Evolutionary conservation across 495 filamentous ascomycete genomes (phyloP), one percentile per base, ranked within the genome.

Genomic region (Xylona heveae): DNA sequence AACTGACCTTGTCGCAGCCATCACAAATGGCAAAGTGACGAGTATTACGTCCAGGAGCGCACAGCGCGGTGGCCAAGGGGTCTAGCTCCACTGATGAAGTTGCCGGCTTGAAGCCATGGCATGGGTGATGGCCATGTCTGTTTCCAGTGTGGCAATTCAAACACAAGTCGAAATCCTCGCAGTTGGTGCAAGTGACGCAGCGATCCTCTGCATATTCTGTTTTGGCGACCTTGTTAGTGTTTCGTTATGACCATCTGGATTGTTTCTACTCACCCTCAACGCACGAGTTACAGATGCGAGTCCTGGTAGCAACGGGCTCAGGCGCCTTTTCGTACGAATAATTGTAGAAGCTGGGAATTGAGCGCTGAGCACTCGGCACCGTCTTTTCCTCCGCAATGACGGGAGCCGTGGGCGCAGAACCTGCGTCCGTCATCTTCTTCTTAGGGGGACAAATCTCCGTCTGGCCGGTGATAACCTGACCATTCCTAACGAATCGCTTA

Each of bases 151-250:
- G 77, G 55, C 88, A 99, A 19, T 54, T 49, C 34, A 79, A 61
- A 64, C 88, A 99, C 19, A 99, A 68, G 44, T 95, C 85, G 48
- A 68, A 95, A 52, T 95, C 85, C 3, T 78, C 73, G 48, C 88
- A 99, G 25, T 61, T 57, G 6, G 57, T 64, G 63, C 88, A 99
- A 36, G 78, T 79, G 35, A 94, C 71, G 47, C 94, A 82, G 30
- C 78, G 64, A 18, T 59, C 55, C 48, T 84, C 81, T 25, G 71
- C 64, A 17, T 78, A 57, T 39, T 84, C 78, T 74, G 47, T 30
- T 33, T 19, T 8, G 28, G 28, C 9, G 3, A 17, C 1, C 28
- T 1, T 30, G 14, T 8, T 13, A 30, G 14, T 13, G 14, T 4
- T 3, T 13, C 28, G 28, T 8, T 17, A 30, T 17, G 9, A 17